Conservation (phyloP, 192 early-diverging fungal genomes). For the Lobosporangium transversale region DNA sequence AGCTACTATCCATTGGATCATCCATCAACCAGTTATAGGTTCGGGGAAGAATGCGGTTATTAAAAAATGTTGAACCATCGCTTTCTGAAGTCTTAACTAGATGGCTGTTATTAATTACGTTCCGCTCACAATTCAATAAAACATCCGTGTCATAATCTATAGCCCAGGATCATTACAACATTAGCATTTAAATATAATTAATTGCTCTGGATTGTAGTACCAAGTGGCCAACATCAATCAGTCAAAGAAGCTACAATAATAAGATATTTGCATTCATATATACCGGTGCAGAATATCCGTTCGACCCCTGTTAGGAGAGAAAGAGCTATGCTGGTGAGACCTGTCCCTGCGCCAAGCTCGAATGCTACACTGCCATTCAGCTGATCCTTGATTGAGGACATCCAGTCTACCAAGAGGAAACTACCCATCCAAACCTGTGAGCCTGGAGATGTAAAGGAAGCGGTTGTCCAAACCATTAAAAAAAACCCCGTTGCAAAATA, state of each 20-base stretch:
- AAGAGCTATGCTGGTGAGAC: slow-evolving; percentile 35
- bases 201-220: no score
- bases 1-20: slow-evolving; percentile 19
- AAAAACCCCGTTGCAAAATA: neutral
- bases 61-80: neutral
- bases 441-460: neutral
- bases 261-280: no score
- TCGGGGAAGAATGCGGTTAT: neutral
- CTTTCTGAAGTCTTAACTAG: neutral
- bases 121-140: slow-evolving; percentile 23
- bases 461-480: neutral
- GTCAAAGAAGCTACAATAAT: no score
- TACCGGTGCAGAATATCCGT: no score
- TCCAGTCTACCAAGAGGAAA: slow-evolving; percentile 36
- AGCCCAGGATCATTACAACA: no score
- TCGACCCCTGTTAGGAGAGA: neutral
- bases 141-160: slow-evolving; percentile 27
- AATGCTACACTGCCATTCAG: slow-evolving; percentile 5
- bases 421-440: slow-evolving; percentile 50
- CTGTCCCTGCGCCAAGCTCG: slow-evolving; percentile 41
- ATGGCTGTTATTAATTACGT: slow-evolving; percentile 11
- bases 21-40: slow-evolving; percentile 38
- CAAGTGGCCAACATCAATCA: neutral
- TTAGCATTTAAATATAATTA: no score
- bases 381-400: slow-evolving; percentile 7